Base-by-base conservation (phyloP, 305 asterid genomes). In the Fraxinus velutina region DNA sequence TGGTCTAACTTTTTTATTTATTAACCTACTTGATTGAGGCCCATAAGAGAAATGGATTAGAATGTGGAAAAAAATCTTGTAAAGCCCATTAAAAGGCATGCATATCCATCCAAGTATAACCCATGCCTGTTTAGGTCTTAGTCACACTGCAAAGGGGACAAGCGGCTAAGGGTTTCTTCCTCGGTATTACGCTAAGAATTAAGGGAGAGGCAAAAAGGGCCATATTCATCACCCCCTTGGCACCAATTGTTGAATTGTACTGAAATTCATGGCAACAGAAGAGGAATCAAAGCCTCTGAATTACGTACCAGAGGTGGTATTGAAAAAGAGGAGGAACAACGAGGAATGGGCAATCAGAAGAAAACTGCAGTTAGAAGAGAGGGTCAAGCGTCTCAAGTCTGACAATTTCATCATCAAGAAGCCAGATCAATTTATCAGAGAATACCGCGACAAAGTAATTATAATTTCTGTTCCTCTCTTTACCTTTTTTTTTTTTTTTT, bases 251-350 rank as follows among this genome's bases (percentile, higher is more conserved):
- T 50, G 73, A 66, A 10, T 27, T 9, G 36, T 66, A 33, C 36
- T 29, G 74, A 33, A 76, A 81, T 62, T 66, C 44, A 87, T 88
- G 91, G 86, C 90, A 34, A 89, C 91, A 74, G 92, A 86, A 73
- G 95, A 89, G 84, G 90, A 88, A 50, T 83, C 89, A 79, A 89
- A 90, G 72, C 78, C 84, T 24, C 77, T 94, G 86, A 90, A 89
- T 76, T 91, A 91, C 84, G 88, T 92, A 62, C 93, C 97, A 24
- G 99, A 96, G 86, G 94, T 94, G 71, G 89, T 96, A 78, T 78
- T 96, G 89, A 93, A 96, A 93, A 94, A 94, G 89, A 90, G 98
- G 90, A 96, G 86, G 90, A 93, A 86, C 89, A 96, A 93, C 80
- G 99, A 96, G 86, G 89, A 91, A 71, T 94, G 98, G 98, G 98